Base-by-base conservation (phyloP, 495 filamentous ascomycete species). In the Choiromyces venosus region DNA sequence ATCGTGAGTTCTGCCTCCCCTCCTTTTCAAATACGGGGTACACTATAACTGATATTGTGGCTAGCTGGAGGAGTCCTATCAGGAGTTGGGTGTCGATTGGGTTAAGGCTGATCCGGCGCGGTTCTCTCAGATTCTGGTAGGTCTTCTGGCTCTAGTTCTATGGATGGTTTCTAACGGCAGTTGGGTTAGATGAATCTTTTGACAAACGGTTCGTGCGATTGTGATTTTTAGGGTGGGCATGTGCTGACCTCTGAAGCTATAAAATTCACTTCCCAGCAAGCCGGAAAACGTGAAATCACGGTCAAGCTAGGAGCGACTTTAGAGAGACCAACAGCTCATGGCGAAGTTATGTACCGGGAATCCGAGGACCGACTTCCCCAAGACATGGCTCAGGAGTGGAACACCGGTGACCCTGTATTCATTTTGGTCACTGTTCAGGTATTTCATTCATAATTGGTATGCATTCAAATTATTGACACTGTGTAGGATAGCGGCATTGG, bases 401-500 rank as follows among this genome's bases (percentile, higher is more conserved):
- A 75, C 4, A 68, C 72, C 5, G 79, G 79, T 2, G 78, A 80
- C 69, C 64, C 42, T 35, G 25, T 81, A 4, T 81, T 78, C 37
- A 76, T 80, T 9, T 68, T 80, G 14, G 78, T 78, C 33, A 80
- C 73, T 21, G 39, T 80, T 29, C 42, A 79, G 46, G 75, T 77
- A 66, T 65, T 21, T 61, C 37, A 61, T 65, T 7, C 36, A 0
- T 4, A 14, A 44, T 21, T 88, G 75, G 83, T 93, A 42, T 87
- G 89, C 78, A 88, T 91, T 70, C 86, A 88, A 29, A 88, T 93
- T 69, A 29, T 35, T 74, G 19, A 74, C 37, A n/a, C 36, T 33
- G 7, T 37, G 29, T 85, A 88, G 72, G 93, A 97, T 76, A 92
- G 91, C 1, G 93, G 93, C 0, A 87, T 91, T 29, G 93, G 93